These are phyloP conservation scores for Parascedosporium putredinis DNA, from an alignment of 2,329 filamentous ascomycete genomes.

Conservation along the genomic window DNA sequence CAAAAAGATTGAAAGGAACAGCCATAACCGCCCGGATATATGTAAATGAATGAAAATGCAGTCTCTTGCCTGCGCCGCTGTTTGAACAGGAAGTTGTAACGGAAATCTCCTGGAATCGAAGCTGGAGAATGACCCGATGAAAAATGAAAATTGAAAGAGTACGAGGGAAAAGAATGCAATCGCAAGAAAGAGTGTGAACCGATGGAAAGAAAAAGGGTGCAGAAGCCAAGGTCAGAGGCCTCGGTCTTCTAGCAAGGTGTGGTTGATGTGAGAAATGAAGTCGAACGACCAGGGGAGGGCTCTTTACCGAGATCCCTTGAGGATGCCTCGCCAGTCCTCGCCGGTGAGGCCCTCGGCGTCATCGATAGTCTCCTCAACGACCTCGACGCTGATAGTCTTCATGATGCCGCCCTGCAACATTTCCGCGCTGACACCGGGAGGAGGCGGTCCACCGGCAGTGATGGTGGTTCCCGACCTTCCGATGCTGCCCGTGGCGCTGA, in stretches of 20 bases:
- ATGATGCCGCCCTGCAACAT: constrained; percentile 8
- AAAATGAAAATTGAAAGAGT: too few species aligned
- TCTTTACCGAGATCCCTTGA: neutral
- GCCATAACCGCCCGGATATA: too few species aligned
- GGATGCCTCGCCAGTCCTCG: constrained; percentile 4
- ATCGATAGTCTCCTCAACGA: constrained; percentile 9
- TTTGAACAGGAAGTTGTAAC: too few species aligned
- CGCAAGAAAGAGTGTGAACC: neutral
- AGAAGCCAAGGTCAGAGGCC: neutral
- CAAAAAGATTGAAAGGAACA: neutral
- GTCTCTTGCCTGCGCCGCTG: too few species aligned
- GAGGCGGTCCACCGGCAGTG: neutral
- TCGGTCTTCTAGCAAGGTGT: neutral
- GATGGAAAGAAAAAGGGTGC: neutral
- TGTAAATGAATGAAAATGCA: too few species aligned
- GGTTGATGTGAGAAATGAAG: too few species aligned
- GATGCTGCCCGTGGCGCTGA: neutral
- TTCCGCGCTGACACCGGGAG: neutral
- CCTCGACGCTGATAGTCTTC: constrained; percentile 10
- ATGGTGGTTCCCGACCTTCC: neutral
- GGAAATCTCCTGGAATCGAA: too few species aligned
- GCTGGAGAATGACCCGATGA: too few species aligned
- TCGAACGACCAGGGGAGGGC: too few species aligned
- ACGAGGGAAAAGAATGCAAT: neutral
- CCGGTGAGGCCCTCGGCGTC: constrained; percentile 2